Percentiles rank a stretch among this genome's conserved stretches.
Conservation (phyloP, 1,139 yeast species). For the Saccharomyces pastorianus region DNA sequence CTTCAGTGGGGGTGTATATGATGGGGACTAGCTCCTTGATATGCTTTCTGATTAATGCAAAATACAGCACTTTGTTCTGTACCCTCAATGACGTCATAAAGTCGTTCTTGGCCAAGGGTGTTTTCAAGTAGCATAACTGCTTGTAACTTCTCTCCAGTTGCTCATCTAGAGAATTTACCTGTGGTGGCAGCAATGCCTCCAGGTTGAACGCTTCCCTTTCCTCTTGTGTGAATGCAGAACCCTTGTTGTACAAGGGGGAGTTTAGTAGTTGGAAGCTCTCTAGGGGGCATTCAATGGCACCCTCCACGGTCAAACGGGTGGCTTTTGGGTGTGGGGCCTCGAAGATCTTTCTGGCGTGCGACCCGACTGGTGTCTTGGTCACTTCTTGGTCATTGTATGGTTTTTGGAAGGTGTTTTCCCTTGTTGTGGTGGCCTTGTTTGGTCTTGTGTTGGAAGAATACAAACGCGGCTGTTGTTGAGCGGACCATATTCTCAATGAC, state of each 20-base stretch:
- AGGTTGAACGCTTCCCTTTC: constrained; percentile 81
- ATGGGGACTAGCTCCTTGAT: constrained; percentile 86
- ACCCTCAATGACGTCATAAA: constrained; percentile 87
- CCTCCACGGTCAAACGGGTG: constrained; percentile 57
- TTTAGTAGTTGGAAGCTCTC: constrained; percentile 65
- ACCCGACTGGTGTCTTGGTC: constrained; percentile 56
- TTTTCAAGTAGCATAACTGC: constrained; percentile 67
- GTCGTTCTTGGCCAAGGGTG: constrained; percentile 86
- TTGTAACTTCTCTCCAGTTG: constrained; percentile 87
- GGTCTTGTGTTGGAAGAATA: constrained; percentile 15
- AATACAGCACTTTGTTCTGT: constrained; percentile 85
- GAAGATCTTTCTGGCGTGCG: constrained; percentile 47
- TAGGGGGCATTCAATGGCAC: constrained; percentile 74
- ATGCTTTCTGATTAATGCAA: constrained; percentile 78
- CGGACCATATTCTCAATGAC: background rate
- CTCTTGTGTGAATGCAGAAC: constrained; percentile 78
- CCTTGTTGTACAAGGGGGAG: constrained; percentile 84
- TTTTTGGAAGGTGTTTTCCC: constrained; percentile 14
- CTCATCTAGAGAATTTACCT: constrained; percentile 71
- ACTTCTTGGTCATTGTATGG: constrained; percentile 8
- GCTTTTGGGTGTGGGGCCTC: constrained; percentile 34
- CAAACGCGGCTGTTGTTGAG: constrained; percentile 2
- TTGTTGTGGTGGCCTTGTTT: constrained; percentile 14
- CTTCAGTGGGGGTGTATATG: constrained; percentile 95
- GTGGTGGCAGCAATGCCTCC: constrained; percentile 77